Evolutionary conservation across 139 green algal genomes (phyloP).

Genomic region (Gonium pectorale): DNA sequence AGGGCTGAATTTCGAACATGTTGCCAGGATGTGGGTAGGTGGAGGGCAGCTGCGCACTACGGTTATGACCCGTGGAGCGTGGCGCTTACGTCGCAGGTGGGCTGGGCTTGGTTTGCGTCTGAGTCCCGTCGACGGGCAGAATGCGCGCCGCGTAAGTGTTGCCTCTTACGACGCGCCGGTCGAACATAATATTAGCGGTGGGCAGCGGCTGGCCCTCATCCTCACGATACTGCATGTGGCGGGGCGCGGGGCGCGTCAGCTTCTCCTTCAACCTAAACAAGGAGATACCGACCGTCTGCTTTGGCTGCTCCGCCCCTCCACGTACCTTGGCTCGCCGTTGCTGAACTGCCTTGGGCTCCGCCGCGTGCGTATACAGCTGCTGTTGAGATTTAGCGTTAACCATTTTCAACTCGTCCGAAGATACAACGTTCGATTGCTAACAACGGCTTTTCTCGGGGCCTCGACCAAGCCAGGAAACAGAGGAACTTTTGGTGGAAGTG

Average conservation of each 20-base stretch:
- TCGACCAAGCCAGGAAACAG: too few species aligned
- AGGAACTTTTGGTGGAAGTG: too few species aligned
- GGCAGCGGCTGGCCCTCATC: constrained; percentile 48
- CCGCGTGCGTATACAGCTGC: constrained; percentile 74
- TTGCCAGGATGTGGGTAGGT: too few species aligned
- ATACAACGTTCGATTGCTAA: too few species aligned
- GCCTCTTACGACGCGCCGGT: constrained; percentile 84
- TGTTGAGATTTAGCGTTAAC: constrained; percentile 57
- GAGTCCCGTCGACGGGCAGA: constrained; percentile 66
- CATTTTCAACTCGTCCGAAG: too few species aligned
- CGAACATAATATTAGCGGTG: constrained; percentile 89
- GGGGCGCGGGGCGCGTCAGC: constrained; percentile 4
- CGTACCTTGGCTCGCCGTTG: constrained; percentile 63
- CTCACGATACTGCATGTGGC: constrained; percentile 62
- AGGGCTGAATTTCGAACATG: too few species aligned
- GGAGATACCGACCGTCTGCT: neutral
- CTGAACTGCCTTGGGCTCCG: constrained; percentile 70
- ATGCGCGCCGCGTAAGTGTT: constrained; percentile 89
- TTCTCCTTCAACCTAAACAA: too few species aligned
- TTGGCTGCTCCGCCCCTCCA: too few species aligned
- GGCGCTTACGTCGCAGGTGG: constrained; percentile 31
- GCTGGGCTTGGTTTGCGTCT: constrained; percentile 33
- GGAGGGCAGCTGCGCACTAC: too few species aligned
- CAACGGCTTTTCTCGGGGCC: too few species aligned
- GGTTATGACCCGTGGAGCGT: too few species aligned